Evolutionary conservation across 23 red algal genomes (phyloP), one percentile per base, ranked within the genome.

Genomic region (Agarophyton chilense): DNA sequence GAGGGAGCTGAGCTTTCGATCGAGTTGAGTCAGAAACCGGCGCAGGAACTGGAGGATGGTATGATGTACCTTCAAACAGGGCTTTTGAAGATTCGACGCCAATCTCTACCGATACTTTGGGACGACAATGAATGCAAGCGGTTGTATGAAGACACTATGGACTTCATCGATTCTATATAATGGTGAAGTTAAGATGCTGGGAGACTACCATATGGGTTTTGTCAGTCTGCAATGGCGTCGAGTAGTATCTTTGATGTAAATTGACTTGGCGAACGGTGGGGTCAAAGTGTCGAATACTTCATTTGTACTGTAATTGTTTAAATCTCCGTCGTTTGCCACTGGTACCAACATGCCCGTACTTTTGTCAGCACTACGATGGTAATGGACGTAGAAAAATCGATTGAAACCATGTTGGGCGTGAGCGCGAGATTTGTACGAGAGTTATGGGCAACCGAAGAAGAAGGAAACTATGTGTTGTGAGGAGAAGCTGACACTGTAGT

Each of bases 1-100:
- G 45, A 91, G 34, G 88, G 88, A 4, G 88, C 88, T 7, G 76
- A 81, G 40, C 58, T 91, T 16, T 71, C 55, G 22, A 34, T 91
- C 4, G 88, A 91, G 46, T 41, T 91, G 29, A 63, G 45, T 34
- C 49, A 47, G 10, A 60, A 49, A 34, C 10, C 38, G 6, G 33
- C 32, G 19, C 61, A 67, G 17, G 61, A 51, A 7, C 55, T 91
- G 4, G 77, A 81, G 42, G 50, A 81, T 52, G 88, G 88, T 29
- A 50, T 46, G 46, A 72, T 91, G 58, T 91, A 91, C 47, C 42
- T 91, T 14, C 28, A 50, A 33, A 77, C 65, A 58, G 88, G 70
- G 36, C 36, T 66, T 21, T 32, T 17, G 35, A 67, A 78, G 36
- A 63, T 77, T 19, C 34, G 14, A 22, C 50, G 4, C 0, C n/a